phyloP scores from a whole-genome alignment of 2,329 filamentous ascomycete species.

The Blastomyces gilchristii region DNA sequence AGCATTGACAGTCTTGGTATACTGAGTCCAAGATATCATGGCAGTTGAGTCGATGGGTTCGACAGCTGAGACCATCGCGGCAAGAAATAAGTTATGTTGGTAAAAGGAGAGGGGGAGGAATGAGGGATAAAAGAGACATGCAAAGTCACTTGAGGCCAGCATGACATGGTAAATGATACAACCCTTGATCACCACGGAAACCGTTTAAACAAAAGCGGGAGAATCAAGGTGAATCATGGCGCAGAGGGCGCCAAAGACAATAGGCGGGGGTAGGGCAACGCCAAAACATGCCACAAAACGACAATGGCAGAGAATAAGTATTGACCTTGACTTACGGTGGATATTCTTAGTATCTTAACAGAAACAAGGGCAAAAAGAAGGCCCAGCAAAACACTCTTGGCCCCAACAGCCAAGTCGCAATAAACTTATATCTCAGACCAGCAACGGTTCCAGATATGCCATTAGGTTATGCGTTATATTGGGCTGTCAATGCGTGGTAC shows the following conservation, averaged over 20 bases:
- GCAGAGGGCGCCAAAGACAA: not conserved
- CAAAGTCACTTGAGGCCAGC: not conserved
- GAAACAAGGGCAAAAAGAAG: not conserved
- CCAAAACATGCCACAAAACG: not conserved
- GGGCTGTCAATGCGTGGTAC: not conserved
- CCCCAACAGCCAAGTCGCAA: not conserved
- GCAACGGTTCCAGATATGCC: slow-evolving; percentile 1
- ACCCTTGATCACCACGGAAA: slow-evolving; percentile 1
- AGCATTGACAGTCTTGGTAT: slow-evolving; percentile 16
- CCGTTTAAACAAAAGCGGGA: slow-evolving; percentile 1
- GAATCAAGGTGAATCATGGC: not conserved
- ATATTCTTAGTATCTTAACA: not conserved
- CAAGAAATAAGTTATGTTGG: not conserved
- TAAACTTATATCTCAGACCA: not conserved
- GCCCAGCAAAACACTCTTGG: not conserved
- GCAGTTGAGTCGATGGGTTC: not conserved
- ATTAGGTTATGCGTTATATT: not conserved
- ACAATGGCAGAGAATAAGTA: not conserved
- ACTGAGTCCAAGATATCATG: not conserved
- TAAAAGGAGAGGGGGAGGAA: not conserved
- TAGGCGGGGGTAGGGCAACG: not conserved
- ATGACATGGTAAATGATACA: not conserved
- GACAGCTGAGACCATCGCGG: not conserved
- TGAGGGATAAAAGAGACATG: not conserved
- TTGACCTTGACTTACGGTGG: not conserved